Evolutionary conservation across 768 basidiomycete species (phyloP), one percentile per base, ranked within the genome.

Genomic region (Hysterangium stoloniferum): DNA sequence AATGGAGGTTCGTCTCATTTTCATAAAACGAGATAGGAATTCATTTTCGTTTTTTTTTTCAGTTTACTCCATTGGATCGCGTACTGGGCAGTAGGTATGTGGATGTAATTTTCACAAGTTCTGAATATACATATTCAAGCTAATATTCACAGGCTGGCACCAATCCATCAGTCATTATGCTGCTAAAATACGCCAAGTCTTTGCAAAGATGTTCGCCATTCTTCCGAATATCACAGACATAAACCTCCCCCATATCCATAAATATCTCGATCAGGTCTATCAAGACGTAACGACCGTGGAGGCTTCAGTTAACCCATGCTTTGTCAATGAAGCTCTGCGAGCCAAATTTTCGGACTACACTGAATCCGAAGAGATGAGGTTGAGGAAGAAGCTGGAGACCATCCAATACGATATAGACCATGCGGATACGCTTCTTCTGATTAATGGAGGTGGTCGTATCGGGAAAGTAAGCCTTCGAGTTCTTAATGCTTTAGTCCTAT

Each of bases 21-120:
- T 29, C 25, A 4, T 4, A 28, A 13, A 24, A 17, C 37, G n/a
- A 6, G 17, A n/a, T 28, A 41, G 19, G 31, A 31, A 15, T 34
- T 37, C 24, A 22, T 22, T 29, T 27, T 29, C 19, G 7, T 20
- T 37, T 29, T 17, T 11, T 6, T 15, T 13, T 45, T 5, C 24
- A 62, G 65, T 27, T 38, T 67, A 17, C 54, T 54, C 2, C 63
- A 61, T 44, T 67, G 66, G 66, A 44, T 66, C 2, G 59, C 62
- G 2, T 66, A 61, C 46, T 66, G 64, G 64, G 64, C 65, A 6
- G 48, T 57, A 9, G 62, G 62, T 60, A 35, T n/a, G 15, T 24
- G 12, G 6, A 2, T 11, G 22, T 5, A 12, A 29, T 52, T 28
- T 28, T 15, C 4, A 32, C 15, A 15, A 47, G n/a, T 28, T 9